Conservation (phyloP, 73 alveolate genomes). For the Blepharisma japonicum region DNA sequence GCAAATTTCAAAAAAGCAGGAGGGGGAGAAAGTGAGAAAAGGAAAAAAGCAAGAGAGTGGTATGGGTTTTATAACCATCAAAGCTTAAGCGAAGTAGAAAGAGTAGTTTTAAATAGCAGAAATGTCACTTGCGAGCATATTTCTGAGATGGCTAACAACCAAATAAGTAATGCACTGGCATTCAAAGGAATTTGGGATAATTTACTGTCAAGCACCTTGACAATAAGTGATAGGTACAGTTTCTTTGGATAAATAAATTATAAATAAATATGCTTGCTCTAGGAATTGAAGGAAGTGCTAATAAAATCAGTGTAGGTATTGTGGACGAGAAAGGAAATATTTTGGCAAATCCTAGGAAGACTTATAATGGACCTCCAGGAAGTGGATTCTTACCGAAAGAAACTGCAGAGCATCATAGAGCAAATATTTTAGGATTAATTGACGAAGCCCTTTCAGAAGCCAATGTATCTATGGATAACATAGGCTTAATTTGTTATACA, state of each 20-base stretch:
- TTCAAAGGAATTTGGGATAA: too few relatives aligned
- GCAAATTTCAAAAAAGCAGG: background rate
- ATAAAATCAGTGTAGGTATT: constrained; percentile 81
- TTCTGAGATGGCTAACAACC: too few relatives aligned
- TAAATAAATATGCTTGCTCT: constrained; percentile 51
- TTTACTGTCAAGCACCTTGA: background rate
- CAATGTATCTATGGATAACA: constrained; percentile 75
- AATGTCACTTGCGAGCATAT: too few relatives aligned
- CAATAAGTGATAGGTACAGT: background rate
- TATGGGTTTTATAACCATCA: constrained; percentile 1
- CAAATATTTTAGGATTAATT: constrained; percentile 73
- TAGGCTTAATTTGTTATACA: constrained; percentile 89
- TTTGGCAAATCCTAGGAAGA: constrained; percentile 92
- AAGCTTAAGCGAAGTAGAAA: background rate
- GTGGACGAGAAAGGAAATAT: constrained; percentile 89
- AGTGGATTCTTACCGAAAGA: constrained; percentile 97
- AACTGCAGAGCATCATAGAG: constrained; percentile 96
- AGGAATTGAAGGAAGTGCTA: constrained; percentile 94
- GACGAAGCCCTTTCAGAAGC: constrained; percentile 87
- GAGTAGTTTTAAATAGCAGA: background rate
- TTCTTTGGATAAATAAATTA: constrained; percentile 6
- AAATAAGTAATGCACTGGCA: too few relatives aligned
- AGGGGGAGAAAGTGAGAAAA: background rate
- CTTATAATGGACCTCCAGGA: constrained; percentile 98
- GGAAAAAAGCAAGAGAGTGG: background rate